Evolutionary conservation across 176 grass and related monocot species (phyloP).

Genomic region (Calamus simplicifolius): DNA sequence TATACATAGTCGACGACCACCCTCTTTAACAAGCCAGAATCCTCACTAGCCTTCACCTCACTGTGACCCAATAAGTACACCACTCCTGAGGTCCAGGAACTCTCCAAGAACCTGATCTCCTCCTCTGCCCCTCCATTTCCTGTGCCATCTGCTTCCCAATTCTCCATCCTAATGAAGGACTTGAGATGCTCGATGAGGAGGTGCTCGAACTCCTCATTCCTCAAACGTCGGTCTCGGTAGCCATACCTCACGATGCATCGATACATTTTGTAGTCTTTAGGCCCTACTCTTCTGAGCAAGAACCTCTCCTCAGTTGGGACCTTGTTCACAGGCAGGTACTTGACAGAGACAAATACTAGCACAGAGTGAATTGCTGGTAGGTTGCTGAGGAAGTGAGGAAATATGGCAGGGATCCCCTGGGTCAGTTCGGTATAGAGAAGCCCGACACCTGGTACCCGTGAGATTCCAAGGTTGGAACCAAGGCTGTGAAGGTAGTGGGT

Average conservation of each 20-base stretch:
- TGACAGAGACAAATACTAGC: slow-evolving; percentile 66
- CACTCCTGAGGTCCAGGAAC: slow-evolving; percentile 17
- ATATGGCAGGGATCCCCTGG: slow-evolving; percentile 58
- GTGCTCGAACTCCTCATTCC: slow-evolving; percentile 42
- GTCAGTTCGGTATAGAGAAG: slow-evolving; percentile 64
- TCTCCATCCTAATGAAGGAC: slow-evolving; percentile 47
- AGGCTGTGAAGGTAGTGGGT: slow-evolving; percentile 18
- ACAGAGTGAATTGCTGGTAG: slow-evolving; percentile 58
- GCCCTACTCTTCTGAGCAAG: slow-evolving; percentile 42
- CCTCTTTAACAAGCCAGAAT: slow-evolving; percentile 30
- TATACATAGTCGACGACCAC: slow-evolving; percentile 33
- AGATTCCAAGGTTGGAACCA: slow-evolving; percentile 17
- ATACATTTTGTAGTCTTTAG: slow-evolving; percentile 41
- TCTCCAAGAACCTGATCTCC: slow-evolving; percentile 33
- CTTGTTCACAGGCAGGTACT: slow-evolving; percentile 51
- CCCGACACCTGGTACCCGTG: slow-evolving; percentile 44
- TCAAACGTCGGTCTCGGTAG: slow-evolving; percentile 37
- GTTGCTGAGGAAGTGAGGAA: slow-evolving; percentile 48
- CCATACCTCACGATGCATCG: slow-evolving; percentile 61
- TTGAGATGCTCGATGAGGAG: slow-evolving; percentile 55
- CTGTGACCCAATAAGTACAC: slow-evolving; percentile 32
- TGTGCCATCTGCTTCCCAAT: slow-evolving; percentile 1
- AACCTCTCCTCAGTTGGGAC: slow-evolving; percentile 42
- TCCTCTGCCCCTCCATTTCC: slow-evolving; percentile 4
- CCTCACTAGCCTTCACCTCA: slow-evolving; percentile 30